Evolutionary conservation across 2,329 filamentous ascomycete genomes (phyloP), one percentile per base, ranked within the genome.

Genomic region (Capronia coronata): DNA sequence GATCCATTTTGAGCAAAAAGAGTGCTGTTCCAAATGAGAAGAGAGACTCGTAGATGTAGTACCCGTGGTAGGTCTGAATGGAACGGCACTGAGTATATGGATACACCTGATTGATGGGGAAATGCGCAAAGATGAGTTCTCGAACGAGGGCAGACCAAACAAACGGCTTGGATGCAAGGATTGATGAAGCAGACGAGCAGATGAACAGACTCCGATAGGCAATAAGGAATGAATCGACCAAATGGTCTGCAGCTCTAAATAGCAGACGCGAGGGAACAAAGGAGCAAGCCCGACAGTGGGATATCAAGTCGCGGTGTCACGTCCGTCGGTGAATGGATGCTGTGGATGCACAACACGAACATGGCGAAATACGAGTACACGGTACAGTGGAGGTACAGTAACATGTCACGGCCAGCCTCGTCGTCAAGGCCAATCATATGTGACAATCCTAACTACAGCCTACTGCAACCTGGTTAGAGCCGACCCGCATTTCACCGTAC

Each of bases 291-390:
- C 13, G 34, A 25, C 6, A 9, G 3, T 9, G 18, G 18, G 34
- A 11, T 13, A 29, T 30, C 23, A 40, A 46, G 22, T 46, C 44
- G 44, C 44, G 44, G 44, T 46, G 44, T 39, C 44, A 46, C 44
- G 44, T 46, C 35, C 11, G 32, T n/a, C n/a, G n/a, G n/a, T n/a
- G 21, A 25, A 21, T 30, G 5, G n/a, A 21, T 29, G 21, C 21
- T 16, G 37, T 40, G 44, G 44, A 30, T 46, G 19, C 22, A 46
- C 34, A 46, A 46, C 34, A 40, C 25, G 44, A n/a, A 32, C 29
- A 32, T 32, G 7, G 29, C 7, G 11, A 32, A 32, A n/a, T 32
- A 32, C 29, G 7, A 32, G 29, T 32, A 32, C 29, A 32, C 29
- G 11, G 11, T 32, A 32, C 29, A 27, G 25, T 5, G 10, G 5